phyloP scores from a whole-genome alignment of 2,329 filamentous ascomycete species.

The Geosmithia morbida region DNA sequence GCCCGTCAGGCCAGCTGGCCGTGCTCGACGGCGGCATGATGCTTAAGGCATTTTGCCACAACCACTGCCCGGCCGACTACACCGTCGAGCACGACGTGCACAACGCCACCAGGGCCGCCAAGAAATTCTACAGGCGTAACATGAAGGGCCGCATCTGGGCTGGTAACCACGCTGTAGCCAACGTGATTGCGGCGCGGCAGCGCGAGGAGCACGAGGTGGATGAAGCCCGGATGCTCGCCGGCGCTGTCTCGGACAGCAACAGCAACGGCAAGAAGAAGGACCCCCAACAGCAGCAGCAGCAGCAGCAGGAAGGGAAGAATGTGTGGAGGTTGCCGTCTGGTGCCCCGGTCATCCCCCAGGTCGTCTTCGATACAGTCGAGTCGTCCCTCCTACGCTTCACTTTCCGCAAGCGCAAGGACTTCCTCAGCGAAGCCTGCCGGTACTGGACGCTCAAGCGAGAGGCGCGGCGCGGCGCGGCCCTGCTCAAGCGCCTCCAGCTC shows the following conservation, averaged over 20 bases:
- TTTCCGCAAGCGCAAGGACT: slow-evolving; percentile 75
- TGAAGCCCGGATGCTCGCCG: slow-evolving; percentile 72
- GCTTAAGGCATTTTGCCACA: slow-evolving; percentile 91
- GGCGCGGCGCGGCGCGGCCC: slow-evolving; percentile 74
- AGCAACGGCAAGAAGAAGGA: slow-evolving; percentile 67
- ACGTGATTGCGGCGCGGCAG: slow-evolving; percentile 64
- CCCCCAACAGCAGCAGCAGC: not conserved
- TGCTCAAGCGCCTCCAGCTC: slow-evolving; percentile 84
- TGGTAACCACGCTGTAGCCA: slow-evolving; percentile 71
- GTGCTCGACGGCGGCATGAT: slow-evolving; percentile 67
- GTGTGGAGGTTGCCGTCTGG: slow-evolving; percentile 89
- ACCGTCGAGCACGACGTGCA: slow-evolving; percentile 73
- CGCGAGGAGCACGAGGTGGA: slow-evolving; percentile 47
- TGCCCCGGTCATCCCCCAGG: slow-evolving; percentile 82
- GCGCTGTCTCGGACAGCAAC: slow-evolving; percentile 39
- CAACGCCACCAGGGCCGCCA: slow-evolving; percentile 65
- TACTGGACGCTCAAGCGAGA: slow-evolving; percentile 98
- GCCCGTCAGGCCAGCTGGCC: slow-evolving; percentile 63
- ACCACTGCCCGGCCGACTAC: slow-evolving; percentile 84
- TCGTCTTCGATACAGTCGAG: slow-evolving; percentile 77
- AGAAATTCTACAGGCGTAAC: slow-evolving; percentile 75
- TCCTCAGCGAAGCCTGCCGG: slow-evolving; percentile 80
- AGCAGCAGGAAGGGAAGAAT: slow-evolving; percentile 16
- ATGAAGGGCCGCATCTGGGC: slow-evolving; percentile 90
- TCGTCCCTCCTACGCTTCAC: slow-evolving; percentile 70